Evolutionary conservation across 352 stramenopile species (phyloP), one percentile per base, ranked within the genome.

Genomic region (Phytophthora citrophthora): DNA sequence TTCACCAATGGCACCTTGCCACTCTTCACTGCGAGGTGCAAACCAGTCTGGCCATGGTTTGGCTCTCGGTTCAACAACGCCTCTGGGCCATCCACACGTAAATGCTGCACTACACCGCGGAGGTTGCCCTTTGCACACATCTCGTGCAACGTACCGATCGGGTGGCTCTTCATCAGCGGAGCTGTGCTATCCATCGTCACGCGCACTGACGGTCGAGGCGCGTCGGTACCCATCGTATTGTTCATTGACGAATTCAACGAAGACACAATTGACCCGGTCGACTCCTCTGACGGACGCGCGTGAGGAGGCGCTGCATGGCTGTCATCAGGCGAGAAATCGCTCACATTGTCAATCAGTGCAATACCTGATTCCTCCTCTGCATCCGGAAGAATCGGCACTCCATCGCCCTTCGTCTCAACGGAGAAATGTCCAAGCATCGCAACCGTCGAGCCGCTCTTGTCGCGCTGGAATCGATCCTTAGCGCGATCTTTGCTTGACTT

Each of bases 11-110:
- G 81, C 38, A 89, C 83, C 34, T 90, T 95, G 27, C 87, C 87
- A 18, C 85, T 94, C 75, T 93, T 94, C 44, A 92, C 87, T 0
- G 87, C 87, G 34, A 94, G 64, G 45, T 95, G 87, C 20, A 95
- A 65, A 12, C 85, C 81, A 12, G 85, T 94, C 64, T 95, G 87
- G 16, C 87, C 87, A 62, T 95, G 87, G 65, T 95, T 95, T 7
- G 87, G 80, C 44, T 95, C 87, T 34, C 87, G 87, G 36, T 83
- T 70, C 43, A 91, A 70, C 39, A 95, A 50, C 13, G 61, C 77
- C 16, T 93, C 85, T 1, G 83, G 64, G 7, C 87, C 87, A 23
- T 92, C 71, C n/a, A 89, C 83, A 44, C 83, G 79, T 48, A 94
- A 61, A 62, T 90, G 74, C 66, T 94, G 85, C 48, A 94, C 77